These are phyloP conservation scores for Stephania yunnanensis DNA, from an alignment of 164 flowering plant species.

Conservation along the genomic window DNA sequence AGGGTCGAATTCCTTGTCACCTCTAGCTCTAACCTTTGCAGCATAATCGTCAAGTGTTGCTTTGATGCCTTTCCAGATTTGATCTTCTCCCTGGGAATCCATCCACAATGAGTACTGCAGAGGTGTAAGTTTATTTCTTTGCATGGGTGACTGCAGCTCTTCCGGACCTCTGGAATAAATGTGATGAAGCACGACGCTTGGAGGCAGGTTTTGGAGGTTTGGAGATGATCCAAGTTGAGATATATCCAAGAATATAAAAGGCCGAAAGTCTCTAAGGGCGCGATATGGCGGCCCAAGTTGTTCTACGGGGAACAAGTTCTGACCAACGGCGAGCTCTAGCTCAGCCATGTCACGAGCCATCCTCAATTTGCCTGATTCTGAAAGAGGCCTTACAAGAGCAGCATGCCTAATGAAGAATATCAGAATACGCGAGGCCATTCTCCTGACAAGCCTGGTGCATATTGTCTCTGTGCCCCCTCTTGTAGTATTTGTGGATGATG, in stretches of 20 bases:
- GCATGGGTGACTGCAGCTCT: slow-evolving; percentile 85
- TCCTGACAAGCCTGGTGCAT: slow-evolving; percentile 67
- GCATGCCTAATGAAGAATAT: slow-evolving; percentile 84
- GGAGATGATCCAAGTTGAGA: slow-evolving; percentile 79
- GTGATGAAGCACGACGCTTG: slow-evolving; percentile 84
- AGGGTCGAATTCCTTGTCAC: slow-evolving; percentile 91
- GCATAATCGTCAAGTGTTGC: slow-evolving; percentile 97
- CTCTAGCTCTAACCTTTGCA: slow-evolving; percentile 65
- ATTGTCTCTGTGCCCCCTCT: slow-evolving; percentile 56
- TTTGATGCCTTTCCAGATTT: slow-evolving; percentile 93
- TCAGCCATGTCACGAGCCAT: slow-evolving; percentile 99
- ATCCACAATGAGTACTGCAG: slow-evolving; percentile 86
- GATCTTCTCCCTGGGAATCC: slow-evolving; percentile 90
- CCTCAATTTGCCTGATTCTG: slow-evolving; percentile 89
- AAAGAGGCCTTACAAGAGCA: slow-evolving; percentile 89
- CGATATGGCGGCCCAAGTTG: slow-evolving; percentile 92
- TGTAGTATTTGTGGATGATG: slow-evolving; percentile 33
- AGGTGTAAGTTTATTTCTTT: slow-evolving; percentile 76
- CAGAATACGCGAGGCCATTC: slow-evolving; percentile 81
- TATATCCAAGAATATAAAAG: slow-evolving; percentile 84
- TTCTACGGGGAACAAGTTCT: slow-evolving; percentile 86
- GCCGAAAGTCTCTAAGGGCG: slow-evolving; percentile 86
- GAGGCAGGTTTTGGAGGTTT: slow-evolving; percentile 83
- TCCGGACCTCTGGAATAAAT: slow-evolving; percentile 87
- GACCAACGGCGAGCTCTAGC: slow-evolving; percentile 85